Evolutionary conservation across 208 protist genomes (phyloP).

Genomic region (Blastocrithidia nonstop): DNA sequence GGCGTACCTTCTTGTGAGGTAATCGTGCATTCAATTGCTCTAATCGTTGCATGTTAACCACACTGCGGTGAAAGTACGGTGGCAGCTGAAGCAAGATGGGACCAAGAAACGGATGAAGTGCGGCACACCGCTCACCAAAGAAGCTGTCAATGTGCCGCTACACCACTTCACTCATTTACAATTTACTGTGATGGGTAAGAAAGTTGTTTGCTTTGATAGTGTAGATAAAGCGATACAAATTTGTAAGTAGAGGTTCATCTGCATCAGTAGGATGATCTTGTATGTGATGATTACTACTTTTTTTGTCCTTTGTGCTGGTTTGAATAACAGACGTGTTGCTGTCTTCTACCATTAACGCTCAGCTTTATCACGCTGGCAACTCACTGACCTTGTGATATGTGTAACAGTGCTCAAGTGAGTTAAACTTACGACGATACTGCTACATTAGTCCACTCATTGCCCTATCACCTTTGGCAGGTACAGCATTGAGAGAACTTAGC

Average conservation of each 20-base stretch:
- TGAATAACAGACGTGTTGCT: constrained; percentile 2
- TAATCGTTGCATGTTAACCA: constrained; percentile 24
- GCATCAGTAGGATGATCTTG: neutral
- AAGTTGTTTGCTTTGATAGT: constrained; percentile 63
- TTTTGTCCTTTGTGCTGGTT: too few species aligned
- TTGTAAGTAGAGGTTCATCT: neutral
- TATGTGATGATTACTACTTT: too few species aligned
- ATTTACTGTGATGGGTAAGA: constrained; percentile 50
- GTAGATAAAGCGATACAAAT: constrained; percentile 22
- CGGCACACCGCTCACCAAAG: constrained; percentile 21
- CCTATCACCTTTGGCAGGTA: constrained; percentile 32
- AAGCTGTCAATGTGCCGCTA: constrained; percentile 24
- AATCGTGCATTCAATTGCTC: constrained; percentile 14
- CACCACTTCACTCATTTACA: constrained; percentile 23
- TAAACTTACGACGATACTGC: constrained; percentile 45
- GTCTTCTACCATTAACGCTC: constrained; percentile 24
- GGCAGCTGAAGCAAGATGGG: constrained; percentile 57
- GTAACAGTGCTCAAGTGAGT: constrained; percentile 70
- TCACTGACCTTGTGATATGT: constrained; percentile 45
- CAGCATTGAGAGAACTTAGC: constrained; percentile 51
- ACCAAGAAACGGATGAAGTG: constrained; percentile 31
- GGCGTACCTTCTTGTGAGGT: constrained; percentile 10
- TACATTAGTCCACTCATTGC: constrained; percentile 34
- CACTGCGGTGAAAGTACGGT: constrained; percentile 28
- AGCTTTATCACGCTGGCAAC: constrained; percentile 22